Evolutionary conservation across 2,329 filamentous ascomycete species (phyloP).

Genomic region (Ophiocordyceps camponoti-rufipedis): DNA sequence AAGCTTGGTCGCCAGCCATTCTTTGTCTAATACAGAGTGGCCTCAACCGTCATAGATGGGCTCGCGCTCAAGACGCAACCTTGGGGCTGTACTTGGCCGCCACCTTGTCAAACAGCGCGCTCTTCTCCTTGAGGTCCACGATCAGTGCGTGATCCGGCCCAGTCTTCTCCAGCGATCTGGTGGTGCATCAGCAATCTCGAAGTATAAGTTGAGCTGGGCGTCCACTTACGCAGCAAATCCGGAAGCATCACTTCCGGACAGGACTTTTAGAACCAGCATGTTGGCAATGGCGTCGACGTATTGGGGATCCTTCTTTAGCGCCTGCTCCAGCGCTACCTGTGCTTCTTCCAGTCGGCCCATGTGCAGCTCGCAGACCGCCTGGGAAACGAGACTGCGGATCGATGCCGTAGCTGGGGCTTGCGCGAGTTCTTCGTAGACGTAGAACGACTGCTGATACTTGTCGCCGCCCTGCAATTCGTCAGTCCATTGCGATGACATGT

Average conservation of each 20-base stretch:
- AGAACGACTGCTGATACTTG: conserved; percentile 91
- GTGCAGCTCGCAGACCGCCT: conserved; percentile 83
- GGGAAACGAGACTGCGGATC: conserved; percentile 58
- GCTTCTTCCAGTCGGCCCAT: conserved; percentile 79
- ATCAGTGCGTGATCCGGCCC: conserved; percentile 55
- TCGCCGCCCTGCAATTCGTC: conserved; percentile 54
- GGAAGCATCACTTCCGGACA: conserved; percentile 52
- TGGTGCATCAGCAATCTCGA: background rate
- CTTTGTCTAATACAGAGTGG: background rate
- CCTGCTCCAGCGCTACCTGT: conserved; percentile 68
- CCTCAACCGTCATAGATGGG: background rate
- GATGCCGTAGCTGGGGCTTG: conserved; percentile 70
- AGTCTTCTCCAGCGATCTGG: conserved; percentile 34
- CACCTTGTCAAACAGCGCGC: conserved; percentile 68
- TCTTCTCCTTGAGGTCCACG: conserved; percentile 66
- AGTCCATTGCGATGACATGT: conserved; percentile 4
- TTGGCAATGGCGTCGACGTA: conserved; percentile 69
- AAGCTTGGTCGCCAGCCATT: background rate
- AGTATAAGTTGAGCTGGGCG: background rate
- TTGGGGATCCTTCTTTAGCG: conserved; percentile 52
- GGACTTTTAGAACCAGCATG: conserved; percentile 56
- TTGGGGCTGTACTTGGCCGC: conserved; percentile 76
- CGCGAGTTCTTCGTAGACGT: conserved; percentile 92
- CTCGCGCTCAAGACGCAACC: conserved; percentile 32
- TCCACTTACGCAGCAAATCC: conserved; percentile 42